phyloP scores from a whole-genome alignment of 352 stramenopile species.

The Globisporangium viniferum region DNA sequence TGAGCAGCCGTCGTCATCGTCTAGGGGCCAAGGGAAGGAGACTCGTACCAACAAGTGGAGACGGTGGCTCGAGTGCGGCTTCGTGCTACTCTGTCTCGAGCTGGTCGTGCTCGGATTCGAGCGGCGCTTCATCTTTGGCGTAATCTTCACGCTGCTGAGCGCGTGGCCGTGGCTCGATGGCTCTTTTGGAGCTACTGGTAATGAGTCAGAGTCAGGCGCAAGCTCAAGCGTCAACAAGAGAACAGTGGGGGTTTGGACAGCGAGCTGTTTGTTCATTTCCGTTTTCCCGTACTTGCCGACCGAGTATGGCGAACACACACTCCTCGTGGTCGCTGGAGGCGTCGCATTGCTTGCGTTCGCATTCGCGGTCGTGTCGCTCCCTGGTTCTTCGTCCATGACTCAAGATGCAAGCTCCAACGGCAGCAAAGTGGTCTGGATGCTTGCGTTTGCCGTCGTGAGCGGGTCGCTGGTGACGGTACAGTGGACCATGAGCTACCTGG shows the following conservation, averaged over 20 bases:
- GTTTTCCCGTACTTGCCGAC: slow-evolving; percentile 73
- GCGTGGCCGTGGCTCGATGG: slow-evolving; percentile 38
- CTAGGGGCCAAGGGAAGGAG: background rate
- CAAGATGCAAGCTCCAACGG: background rate
- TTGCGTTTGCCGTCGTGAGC: slow-evolving; percentile 20
- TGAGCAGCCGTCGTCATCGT: background rate
- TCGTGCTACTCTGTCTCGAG: slow-evolving; percentile 54
- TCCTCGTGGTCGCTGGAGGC: slow-evolving; percentile 55
- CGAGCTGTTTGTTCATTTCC: slow-evolving; percentile 55
- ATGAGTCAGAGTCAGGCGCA: background rate
- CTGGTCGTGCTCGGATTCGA: slow-evolving; percentile 71
- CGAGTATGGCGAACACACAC: slow-evolving; percentile 69
- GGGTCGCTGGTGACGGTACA: slow-evolving; percentile 43
- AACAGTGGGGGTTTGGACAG: slow-evolving; percentile 30
- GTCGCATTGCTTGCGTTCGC: slow-evolving; percentile 22
- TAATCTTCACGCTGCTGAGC: slow-evolving; percentile 58
- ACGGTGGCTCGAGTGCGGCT: slow-evolving; percentile 28
- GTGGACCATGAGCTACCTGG: slow-evolving; percentile 51
- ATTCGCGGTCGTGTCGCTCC: background rate
- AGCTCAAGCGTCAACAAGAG: background rate
- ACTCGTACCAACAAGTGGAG: slow-evolving; percentile 11
- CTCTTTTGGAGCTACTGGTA: slow-evolving; percentile 5
- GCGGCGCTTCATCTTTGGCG: slow-evolving; percentile 58
- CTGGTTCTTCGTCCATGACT: background rate
- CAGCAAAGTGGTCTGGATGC: background rate